A percentile compares a stretch with the other conserved stretches of the same genome.
Conservation (phyloP, 1,139 yeast species). For the Taiozyma onychis region DNA sequence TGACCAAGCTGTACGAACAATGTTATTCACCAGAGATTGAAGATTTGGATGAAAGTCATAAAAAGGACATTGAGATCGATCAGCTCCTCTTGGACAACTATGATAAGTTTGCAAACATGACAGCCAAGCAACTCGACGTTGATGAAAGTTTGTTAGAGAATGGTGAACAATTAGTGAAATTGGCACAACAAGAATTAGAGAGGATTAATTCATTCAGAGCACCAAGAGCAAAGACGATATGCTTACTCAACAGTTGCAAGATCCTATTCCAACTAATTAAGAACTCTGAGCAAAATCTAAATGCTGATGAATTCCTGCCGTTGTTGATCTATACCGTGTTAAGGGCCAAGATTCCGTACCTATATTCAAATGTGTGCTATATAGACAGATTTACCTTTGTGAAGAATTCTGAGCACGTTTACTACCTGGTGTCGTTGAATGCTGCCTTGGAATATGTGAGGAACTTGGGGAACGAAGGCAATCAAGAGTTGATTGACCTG, state of each 20-base stretch:
- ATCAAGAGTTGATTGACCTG: constrained; percentile 1
- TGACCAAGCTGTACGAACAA: constrained; percentile 76
- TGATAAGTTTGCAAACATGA: constrained; percentile 67
- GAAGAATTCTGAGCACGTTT: constrained; percentile 20
- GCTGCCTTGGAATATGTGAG: constrained; percentile 23
- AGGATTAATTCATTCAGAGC: constrained; percentile 83
- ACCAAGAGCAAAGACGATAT: constrained; percentile 91
- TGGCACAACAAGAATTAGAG: constrained; percentile 66
- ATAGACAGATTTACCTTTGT: constrained; percentile 60
- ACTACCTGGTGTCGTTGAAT: constrained; percentile 21
- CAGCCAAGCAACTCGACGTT: constrained; percentile 76
- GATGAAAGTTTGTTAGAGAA: constrained; percentile 40
- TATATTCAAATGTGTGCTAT: constrained; percentile 75
- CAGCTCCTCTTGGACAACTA: constrained; percentile 48
- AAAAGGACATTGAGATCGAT: constrained; percentile 62
- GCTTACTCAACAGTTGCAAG: constrained; percentile 86
- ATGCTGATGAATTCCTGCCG: constrained; percentile 93
- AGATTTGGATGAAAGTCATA: constrained; percentile 42
- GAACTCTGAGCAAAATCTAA: constrained; percentile 57
- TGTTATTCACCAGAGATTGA: constrained; percentile 78
- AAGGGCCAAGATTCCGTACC: constrained; percentile 55
- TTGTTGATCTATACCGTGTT: constrained; percentile 73
- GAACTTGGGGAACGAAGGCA: constrained; percentile 6
- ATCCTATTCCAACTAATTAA: constrained; percentile 84
- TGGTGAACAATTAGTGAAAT: constrained; percentile 56